Base-by-base conservation (phyloP, 73 alveolate species). In the Paramecium bursaria region DNA sequence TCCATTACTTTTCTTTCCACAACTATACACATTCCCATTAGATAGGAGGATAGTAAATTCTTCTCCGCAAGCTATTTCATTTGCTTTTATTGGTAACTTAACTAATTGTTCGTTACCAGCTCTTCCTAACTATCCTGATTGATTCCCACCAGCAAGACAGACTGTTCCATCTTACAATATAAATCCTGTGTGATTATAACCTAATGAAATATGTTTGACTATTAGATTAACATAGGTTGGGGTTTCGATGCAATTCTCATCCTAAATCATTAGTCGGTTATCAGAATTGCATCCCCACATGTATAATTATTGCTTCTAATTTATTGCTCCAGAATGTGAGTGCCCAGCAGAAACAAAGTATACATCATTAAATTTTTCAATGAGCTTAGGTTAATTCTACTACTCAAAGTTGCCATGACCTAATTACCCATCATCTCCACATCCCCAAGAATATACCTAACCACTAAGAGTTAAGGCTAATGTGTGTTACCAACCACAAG, bases 401-500 rank as follows among this genome's bases (percentile, higher is more conserved):
- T 93, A 93, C 74, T 90, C 77, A 51, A 91, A 88, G 23, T 85
- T 92, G 13, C 97, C 98, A 87, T 94, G 97, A 0, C 99, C 99
- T 31, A 96, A 91, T 86, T 96, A 91, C 3, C 99, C 99, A 51
- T 96, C 99, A 60, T 96, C 98, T 25, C 97, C 95, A 29, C 89
- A 90, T 2, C 99, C 99, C 98, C 99, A 96, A 7, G 98, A 93
- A 85, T 57, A 96, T 15, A 93, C 88, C 52, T 88, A 74, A 25
- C 98, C 98, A 51, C 87, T 85, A 14, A 89, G 86, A 26, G 95
- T 79, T 73, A 96, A 90, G 23, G 95, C 92, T 86, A 96, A 73
- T 13, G 97, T 89, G 77, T 96, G 99, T 26, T 93, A 74, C 91
- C 98, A 94, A 1, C 99, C 99, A 74, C 98, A 94, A 30, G 97